These are phyloP conservation scores for Debaryomyces subglobosus DNA, from an alignment of 1,139 yeast genomes.

Conservation along the genomic window DNA sequence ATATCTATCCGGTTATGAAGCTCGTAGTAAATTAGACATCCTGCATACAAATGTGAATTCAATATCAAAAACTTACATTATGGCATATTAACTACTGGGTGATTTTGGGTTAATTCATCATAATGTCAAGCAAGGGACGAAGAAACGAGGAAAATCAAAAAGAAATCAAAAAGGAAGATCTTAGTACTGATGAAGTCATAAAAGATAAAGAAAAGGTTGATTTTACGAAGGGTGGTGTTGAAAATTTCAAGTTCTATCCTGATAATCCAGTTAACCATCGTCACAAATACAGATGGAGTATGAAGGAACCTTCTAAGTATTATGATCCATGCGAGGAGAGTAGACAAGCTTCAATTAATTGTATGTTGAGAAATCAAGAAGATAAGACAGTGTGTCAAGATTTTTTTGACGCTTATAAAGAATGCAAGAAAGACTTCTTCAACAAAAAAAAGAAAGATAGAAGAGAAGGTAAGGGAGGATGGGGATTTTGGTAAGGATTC, in stretches of 20 bases:
- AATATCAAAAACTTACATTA: too few relatives aligned
- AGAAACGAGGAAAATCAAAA: neutral
- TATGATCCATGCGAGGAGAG: slow-evolving; percentile 95
- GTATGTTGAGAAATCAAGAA: slow-evolving; percentile 77
- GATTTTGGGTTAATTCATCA: neutral
- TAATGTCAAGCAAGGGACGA: neutral
- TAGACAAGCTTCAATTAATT: slow-evolving; percentile 80
- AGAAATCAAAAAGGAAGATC: neutral
- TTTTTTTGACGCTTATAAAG: slow-evolving; percentile 89
- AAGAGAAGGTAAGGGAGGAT: slow-evolving; percentile 45
- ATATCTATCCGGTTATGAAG: slow-evolving; percentile 5
- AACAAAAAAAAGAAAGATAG: slow-evolving; percentile 42
- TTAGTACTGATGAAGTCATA: slow-evolving; percentile 32
- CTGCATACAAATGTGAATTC: too few relatives aligned
- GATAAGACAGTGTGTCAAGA: slow-evolving; percentile 75
- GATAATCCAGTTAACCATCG: slow-evolving; percentile 71
- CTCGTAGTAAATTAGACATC: neutral
- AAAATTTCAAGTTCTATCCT: slow-evolving; percentile 74
- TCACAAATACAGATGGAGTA: slow-evolving; percentile 61
- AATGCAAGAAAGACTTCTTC: slow-evolving; percentile 85
- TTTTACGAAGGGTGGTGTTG: slow-evolving; percentile 57
- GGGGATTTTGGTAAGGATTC: slow-evolving; percentile 43
- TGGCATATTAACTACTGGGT: neutral
- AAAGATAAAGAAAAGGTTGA: slow-evolving; percentile 54
- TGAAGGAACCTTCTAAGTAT: slow-evolving; percentile 79